Evolutionary conservation across 2,329 filamentous ascomycete genomes (phyloP), one percentile per base, ranked within the genome.

Genomic region (Aspergillus pseudonomiae): DNA sequence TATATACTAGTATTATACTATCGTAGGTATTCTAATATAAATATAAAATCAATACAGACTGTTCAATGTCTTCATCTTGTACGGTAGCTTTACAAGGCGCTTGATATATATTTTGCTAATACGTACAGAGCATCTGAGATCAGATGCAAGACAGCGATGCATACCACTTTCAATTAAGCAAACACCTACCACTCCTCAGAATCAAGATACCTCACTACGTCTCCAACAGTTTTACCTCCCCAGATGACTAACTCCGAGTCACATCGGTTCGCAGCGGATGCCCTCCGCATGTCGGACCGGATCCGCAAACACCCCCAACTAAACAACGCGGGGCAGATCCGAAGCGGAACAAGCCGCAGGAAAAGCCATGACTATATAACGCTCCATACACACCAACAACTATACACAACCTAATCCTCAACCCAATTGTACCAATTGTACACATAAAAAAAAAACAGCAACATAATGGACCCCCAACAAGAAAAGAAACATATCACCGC

Each of bases 401-500:
- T 28, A 52, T 32, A 30, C 34, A 9, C 6, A 32, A 12, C 7
- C 4, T 4, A 34, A 52, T 12, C 19, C 4, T 19, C 48, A 30
- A 19, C 3, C 16, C 2, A 19, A 50, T 28, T 14, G 26, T 12
- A 14, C 21, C 11, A 16, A 12, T 24, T 14, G 5, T 7, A 26
- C 12, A 3, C 2, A 16, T 4, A 19, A 24, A 14, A 10, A 46
- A 5, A n/a, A 52, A 19, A 4, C 24, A n/a, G 34, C 6, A n/a
- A 32, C 19, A 54, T 24, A 24, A 54, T 54, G 52, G 52, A 50
- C 46, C 46, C 46, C 3, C 24, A 50, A 28, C 21, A 50, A 54
- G 48, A 66, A 59, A 66, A 65, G 30, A 48, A 46, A 28, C 61
- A 66, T 41, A 61, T 68, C 39, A 48, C 55, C 41, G 46, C 62